Percentiles rank a stretch among this genome's conserved stretches.
phyloP scores from a whole-genome alignment of 345 rosid genomes.

The Gossypium thurberi region DNA sequence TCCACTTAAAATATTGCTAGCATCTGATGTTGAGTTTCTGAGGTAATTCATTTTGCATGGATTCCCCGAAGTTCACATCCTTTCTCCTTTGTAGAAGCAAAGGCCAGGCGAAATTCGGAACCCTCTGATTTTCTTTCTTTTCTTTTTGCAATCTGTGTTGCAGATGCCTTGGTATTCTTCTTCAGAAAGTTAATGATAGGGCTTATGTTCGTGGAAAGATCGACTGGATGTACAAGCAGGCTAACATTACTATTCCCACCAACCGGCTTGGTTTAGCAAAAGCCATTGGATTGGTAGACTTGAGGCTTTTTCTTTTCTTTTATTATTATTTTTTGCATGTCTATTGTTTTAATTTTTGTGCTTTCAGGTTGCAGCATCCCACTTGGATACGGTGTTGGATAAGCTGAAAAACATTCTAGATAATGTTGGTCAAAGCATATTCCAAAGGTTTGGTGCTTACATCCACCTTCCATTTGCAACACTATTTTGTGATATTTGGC shows the following conservation, averaged over 20 bases:
- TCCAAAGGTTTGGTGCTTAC: conserved; percentile 54
- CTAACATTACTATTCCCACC: conserved; percentile 70
- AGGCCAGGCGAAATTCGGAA: conserved; percentile 2
- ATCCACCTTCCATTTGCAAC: neutral
- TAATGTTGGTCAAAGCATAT: conserved; percentile 68
- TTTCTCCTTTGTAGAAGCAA: neutral
- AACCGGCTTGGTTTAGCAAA: conserved; percentile 97
- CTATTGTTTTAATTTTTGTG: conserved; percentile 17
- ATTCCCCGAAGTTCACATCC: neutral
- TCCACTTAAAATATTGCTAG: neutral
- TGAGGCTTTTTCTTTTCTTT: conserved; percentile 10
- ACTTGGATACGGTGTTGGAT: conserved; percentile 86
- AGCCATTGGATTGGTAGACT: conserved; percentile 92
- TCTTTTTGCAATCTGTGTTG: conserved; percentile 17
- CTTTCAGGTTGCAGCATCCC: conserved; percentile 93
- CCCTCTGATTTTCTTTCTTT: neutral
- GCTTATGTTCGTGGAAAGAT: conserved; percentile 75
- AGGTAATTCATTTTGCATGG: conserved; percentile 4
- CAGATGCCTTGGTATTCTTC: conserved; percentile 90
- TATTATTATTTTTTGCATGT: conserved; percentile 10
- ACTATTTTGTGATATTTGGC: neutral
- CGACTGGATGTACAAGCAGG: conserved; percentile 83
- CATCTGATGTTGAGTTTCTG: conserved; percentile 1
- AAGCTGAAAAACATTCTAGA: conserved; percentile 85
- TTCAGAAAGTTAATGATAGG: conserved; percentile 84